These are phyloP conservation scores for Arctostaphylos glauca DNA, from an alignment of 148 eudicot genomes.

Conservation along the genomic window DNA sequence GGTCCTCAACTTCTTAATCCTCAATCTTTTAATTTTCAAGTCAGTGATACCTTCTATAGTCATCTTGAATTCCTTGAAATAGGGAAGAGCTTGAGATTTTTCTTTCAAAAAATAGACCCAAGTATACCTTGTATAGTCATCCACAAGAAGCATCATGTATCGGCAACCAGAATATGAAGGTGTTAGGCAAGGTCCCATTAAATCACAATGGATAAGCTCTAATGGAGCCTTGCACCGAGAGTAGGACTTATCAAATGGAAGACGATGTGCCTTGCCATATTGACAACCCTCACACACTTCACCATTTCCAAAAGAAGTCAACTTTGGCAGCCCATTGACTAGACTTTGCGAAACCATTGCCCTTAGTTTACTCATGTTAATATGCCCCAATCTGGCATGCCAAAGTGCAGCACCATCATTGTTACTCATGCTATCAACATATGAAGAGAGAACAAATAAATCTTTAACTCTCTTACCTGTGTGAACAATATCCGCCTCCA, in stretches of 20 bases:
- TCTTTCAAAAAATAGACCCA: no score
- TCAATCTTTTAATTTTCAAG: no score
- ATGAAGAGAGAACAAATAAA: background rate
- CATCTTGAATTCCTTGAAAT: no score
- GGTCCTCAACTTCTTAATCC: no score
- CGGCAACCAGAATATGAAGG: no score
- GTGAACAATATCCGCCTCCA: background rate
- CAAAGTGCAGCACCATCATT: background rate
- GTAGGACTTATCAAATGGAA: background rate
- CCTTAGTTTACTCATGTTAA: background rate
- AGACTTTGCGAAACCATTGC: background rate
- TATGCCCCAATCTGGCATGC: background rate
- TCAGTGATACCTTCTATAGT: no score
- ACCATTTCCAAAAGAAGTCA: background rate
- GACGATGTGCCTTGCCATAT: background rate
- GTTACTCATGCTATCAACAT: background rate
- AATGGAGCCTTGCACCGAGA: no score
- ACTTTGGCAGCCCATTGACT: background rate
- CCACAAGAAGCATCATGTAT: no score
- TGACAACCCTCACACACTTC: background rate
- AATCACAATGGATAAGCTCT: no score
- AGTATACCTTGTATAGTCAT: no score
- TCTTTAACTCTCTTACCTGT: background rate
- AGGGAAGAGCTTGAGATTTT: no score
- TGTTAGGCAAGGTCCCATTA: no score